These are phyloP conservation scores for Geum urbanum DNA, from an alignment of 306 rosid genomes.

Conservation along the genomic window DNA sequence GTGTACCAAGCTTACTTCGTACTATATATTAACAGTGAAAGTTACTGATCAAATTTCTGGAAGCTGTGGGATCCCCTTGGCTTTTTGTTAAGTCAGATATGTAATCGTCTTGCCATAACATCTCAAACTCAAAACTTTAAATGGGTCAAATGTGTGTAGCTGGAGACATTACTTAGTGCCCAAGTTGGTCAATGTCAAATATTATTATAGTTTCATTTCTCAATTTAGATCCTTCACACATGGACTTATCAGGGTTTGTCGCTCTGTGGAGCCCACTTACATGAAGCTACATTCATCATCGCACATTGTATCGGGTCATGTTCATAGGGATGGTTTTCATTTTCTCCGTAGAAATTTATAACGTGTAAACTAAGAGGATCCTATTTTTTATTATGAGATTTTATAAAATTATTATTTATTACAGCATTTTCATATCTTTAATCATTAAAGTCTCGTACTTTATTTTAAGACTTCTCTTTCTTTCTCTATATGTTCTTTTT, in stretches of 20 bases:
- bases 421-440: too few species aligned
- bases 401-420: too few species aligned
- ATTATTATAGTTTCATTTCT: neutral
- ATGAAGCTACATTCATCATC: neutral
- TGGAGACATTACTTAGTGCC: slow-evolving; percentile 6
- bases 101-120: slow-evolving; percentile 5
- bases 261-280: neutral
- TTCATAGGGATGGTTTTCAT: neutral
- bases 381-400: too few species aligned
- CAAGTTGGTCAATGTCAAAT: slow-evolving; percentile 12
- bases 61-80: neutral
- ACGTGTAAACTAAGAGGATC: too few species aligned
- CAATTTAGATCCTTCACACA: neutral
- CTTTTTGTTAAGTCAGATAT: neutral
- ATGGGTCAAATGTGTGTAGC: slow-evolving; percentile 18
- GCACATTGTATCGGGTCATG: neutral
- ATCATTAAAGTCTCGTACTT: too few species aligned
- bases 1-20: neutral
- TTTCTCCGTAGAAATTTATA: too few species aligned
- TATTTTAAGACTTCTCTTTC: too few species aligned
- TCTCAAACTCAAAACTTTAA: neutral
- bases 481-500: too few species aligned
- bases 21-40: slow-evolving; percentile 1
- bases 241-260: neutral
- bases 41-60: neutral